Percentiles rank a stretch among this genome's conserved stretches.
These are phyloP conservation scores for Lindgomyces ingoldianus DNA, from an alignment of 495 filamentous ascomycete species.

Conservation along the genomic window DNA sequence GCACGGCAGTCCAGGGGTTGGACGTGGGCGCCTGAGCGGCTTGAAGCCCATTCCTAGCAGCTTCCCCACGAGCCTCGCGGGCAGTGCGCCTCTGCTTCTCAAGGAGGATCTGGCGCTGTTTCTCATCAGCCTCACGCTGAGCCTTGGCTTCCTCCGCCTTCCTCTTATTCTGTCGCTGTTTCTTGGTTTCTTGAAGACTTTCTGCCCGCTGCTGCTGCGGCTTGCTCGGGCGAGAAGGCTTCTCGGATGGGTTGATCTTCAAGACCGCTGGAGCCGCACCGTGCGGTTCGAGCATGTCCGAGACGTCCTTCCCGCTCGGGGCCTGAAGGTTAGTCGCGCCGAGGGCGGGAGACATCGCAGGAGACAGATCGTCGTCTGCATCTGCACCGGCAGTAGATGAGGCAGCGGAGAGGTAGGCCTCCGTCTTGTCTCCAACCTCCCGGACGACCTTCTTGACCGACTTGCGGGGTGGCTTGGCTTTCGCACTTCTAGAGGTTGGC, in stretches of 20 bases:
- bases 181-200: conserved; percentile 72
- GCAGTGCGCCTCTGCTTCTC: conserved; percentile 81
- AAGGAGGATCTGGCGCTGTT: conserved; percentile 65
- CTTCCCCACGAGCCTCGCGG: conserved; percentile 74
- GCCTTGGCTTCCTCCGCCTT: conserved; percentile 76
- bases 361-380: conserved; percentile 61
- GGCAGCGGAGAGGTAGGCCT: conserved; percentile 32
- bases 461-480: conserved; percentile 25
- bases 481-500: conserved; percentile 12
- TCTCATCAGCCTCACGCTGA: conserved; percentile 71
- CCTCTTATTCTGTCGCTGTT: conserved; percentile 81
- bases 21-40: conserved; percentile 57
- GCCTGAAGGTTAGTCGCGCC: conserved; percentile 8
- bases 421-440: conserved; percentile 24
- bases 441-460: conserved; percentile 33
- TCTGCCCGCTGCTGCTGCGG: conserved; percentile 57
- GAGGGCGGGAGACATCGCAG: conserved; percentile 36
- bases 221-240: conserved; percentile 63
- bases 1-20: conserved; percentile 61
- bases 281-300: conserved; percentile 83
- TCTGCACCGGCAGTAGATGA: conserved; percentile 73
- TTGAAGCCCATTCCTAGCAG: conserved; percentile 69
- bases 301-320: conserved; percentile 61
- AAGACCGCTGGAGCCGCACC: conserved; percentile 71
- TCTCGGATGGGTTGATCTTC: conserved; percentile 66